phyloP scores from a whole-genome alignment of 2,329 filamentous ascomycete genomes.

The Neonectria hederae region DNA sequence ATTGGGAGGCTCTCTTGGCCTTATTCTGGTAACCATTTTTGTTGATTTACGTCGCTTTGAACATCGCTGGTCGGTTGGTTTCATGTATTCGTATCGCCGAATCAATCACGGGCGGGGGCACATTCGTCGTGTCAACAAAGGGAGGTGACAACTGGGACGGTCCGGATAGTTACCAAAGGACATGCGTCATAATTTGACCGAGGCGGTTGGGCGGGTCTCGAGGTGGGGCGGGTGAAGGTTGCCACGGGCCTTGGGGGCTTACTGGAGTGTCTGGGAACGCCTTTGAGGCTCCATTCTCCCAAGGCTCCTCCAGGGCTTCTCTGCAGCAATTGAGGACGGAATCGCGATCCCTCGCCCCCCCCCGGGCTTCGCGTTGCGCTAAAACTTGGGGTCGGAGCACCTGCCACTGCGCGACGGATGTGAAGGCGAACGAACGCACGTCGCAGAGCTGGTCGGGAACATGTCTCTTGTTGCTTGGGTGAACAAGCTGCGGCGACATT shows the following conservation, averaged over 20 bases:
- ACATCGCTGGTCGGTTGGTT: background rate
- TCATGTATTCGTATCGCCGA: background rate
- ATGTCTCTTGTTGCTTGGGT: background rate
- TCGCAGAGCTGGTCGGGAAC: background rate
- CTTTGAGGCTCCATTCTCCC: slow-evolving; percentile 21
- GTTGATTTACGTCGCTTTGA: background rate
- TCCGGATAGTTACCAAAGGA: slow-evolving; percentile 3
- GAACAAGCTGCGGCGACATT: slow-evolving; percentile 12
- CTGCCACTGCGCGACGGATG: background rate
- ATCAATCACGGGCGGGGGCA: background rate
- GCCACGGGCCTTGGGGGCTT: slow-evolving; percentile 18
- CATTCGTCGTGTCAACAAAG: slow-evolving; percentile 5
- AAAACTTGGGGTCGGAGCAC: slow-evolving; percentile 12
- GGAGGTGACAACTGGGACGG: background rate
- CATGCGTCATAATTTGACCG: slow-evolving; percentile 37
- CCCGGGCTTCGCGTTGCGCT: slow-evolving; percentile 25
- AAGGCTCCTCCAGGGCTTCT: background rate
- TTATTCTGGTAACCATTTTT: background rate
- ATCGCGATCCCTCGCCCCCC: slow-evolving; percentile 3
- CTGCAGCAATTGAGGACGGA: background rate
- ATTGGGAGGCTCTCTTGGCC: background rate
- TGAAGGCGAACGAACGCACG: background rate
- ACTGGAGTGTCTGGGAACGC: background rate
- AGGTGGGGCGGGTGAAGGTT: slow-evolving; percentile 25
- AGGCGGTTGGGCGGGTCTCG: slow-evolving; percentile 29